phyloP scores from a whole-genome alignment of 352 stramenopile genomes.

The Phytophthora fragariae region DNA sequence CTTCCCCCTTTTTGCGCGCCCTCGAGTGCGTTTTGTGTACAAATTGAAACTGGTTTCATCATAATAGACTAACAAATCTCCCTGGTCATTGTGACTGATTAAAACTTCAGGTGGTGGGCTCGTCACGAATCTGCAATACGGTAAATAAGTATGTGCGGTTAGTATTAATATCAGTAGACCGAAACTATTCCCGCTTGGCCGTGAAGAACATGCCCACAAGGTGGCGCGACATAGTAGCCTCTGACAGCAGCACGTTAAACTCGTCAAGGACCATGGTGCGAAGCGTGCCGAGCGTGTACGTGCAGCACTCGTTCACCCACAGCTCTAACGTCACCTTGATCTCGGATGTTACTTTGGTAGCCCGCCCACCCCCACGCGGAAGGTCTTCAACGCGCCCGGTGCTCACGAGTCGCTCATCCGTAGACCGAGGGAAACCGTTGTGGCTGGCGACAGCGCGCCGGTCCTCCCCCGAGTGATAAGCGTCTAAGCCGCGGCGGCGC shows the following conservation, averaged over 20 bases:
- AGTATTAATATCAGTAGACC: too few species aligned
- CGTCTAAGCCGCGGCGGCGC: conserved; percentile 5
- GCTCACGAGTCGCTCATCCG: not conserved
- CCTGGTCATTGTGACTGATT: too few species aligned
- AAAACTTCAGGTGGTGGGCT: too few species aligned
- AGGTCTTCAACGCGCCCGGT: not conserved
- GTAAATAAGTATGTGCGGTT: too few species aligned
- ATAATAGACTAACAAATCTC: too few species aligned
- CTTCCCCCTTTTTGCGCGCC: too few species aligned
- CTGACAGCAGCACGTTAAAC: conserved; percentile 8
- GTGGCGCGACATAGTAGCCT: conserved; percentile 18
- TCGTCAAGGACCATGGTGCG: not conserved
- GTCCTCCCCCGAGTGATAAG: not conserved
- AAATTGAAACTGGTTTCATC: too few species aligned
- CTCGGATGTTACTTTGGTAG: conserved; percentile 4
- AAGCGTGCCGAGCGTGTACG: not conserved
- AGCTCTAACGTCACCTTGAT: not conserved
- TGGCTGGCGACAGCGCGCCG: not conserved
- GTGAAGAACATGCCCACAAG: conserved; percentile 20
- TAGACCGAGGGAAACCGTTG: not conserved
- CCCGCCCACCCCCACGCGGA: not conserved
- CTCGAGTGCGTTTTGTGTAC: too few species aligned
- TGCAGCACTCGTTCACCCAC: conserved; percentile 6
- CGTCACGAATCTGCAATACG: too few species aligned
- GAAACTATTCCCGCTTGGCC: conserved; percentile 17